A percentile compares a stretch with the other conserved stretches of the same genome.
phyloP scores from a whole-genome alignment of 2,329 filamentous ascomycete genomes.

The Scedosporium apiospermum region DNA sequence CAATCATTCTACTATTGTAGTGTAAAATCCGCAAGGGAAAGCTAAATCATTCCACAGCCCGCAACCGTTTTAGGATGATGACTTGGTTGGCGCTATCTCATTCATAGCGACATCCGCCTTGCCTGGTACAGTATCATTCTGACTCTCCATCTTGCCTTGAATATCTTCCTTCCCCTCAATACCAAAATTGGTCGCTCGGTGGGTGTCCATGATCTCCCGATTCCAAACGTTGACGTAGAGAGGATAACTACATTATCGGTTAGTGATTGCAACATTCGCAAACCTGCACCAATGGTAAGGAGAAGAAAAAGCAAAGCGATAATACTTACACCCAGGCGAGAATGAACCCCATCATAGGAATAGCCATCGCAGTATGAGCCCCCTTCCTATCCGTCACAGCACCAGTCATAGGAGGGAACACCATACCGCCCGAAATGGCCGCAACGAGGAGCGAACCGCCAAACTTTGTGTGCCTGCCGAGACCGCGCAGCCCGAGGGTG shows the following conservation, averaged over 20 bases:
- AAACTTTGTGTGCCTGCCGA: constrained; percentile 61
- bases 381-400: constrained; percentile 47
- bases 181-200: constrained; percentile 7
- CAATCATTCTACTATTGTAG: no score
- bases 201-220: constrained; percentile 7
- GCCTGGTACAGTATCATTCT: not conserved
- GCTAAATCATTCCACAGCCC: not conserved
- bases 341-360: constrained; percentile 10
- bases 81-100: not conserved
- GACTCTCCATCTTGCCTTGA: not conserved
- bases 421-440: constrained; percentile 44
- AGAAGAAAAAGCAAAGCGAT: not conserved
- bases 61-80: not conserved
- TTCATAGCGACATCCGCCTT: not conserved
- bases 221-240: constrained; percentile 10
- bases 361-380: constrained; percentile 8
- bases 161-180: not conserved
- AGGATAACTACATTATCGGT: constrained; percentile 6
- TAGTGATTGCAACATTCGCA: not conserved
- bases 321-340: constrained; percentile 8
- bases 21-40: not conserved
- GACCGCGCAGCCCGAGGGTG: constrained; percentile 45
- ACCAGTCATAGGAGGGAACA: constrained; percentile 56
- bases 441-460: constrained; percentile 52
- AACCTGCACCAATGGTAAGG: not conserved